Conservation (phyloP, 2,329 filamentous ascomycete species). For the Fusarium humuli region DNA sequence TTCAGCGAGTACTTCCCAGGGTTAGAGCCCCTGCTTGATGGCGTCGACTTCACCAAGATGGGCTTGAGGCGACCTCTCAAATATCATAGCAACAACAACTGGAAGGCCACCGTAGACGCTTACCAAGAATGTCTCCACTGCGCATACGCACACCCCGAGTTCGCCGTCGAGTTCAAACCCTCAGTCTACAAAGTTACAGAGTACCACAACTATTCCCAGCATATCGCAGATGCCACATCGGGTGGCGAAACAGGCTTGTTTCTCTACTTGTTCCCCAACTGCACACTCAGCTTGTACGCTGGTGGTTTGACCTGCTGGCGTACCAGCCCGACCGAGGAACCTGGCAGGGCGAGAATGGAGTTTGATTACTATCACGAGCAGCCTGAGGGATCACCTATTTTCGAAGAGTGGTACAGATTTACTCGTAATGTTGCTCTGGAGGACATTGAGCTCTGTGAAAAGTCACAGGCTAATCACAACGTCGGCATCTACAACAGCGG, state of each 20-base stretch:
- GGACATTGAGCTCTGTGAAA: slow-evolving; percentile 68
- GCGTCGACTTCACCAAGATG: slow-evolving; percentile 65
- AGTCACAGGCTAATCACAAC: slow-evolving; percentile 64
- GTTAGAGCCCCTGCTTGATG: slow-evolving; percentile 59
- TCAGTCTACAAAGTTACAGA: slow-evolving; percentile 67
- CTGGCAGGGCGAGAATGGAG: slow-evolving; percentile 65
- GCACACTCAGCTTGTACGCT: slow-evolving; percentile 67
- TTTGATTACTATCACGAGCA: slow-evolving; percentile 68
- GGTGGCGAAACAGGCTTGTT: slow-evolving; percentile 64
- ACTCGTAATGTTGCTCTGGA: slow-evolving; percentile 67
- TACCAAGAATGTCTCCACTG: slow-evolving; percentile 65
- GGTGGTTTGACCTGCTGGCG: slow-evolving; percentile 69
- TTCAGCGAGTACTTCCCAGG: slow-evolving; percentile 67
- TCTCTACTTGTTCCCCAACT: slow-evolving; percentile 68
- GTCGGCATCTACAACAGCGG: slow-evolving; percentile 66
- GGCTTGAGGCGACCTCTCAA: slow-evolving; percentile 64
- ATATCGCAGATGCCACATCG: slow-evolving; percentile 61
- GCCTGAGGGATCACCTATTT: slow-evolving; percentile 59
- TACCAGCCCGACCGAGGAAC: slow-evolving; percentile 63
- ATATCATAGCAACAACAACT: slow-evolving; percentile 67
- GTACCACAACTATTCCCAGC: slow-evolving; percentile 66
- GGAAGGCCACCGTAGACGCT: slow-evolving; percentile 37
- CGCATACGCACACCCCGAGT: slow-evolving; percentile 68
- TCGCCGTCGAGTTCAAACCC: slow-evolving; percentile 65
- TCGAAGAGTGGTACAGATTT: slow-evolving; percentile 67